Conservation (phyloP, 2,329 filamentous ascomycete genomes). For the Trichoderma atroviride region DNA sequence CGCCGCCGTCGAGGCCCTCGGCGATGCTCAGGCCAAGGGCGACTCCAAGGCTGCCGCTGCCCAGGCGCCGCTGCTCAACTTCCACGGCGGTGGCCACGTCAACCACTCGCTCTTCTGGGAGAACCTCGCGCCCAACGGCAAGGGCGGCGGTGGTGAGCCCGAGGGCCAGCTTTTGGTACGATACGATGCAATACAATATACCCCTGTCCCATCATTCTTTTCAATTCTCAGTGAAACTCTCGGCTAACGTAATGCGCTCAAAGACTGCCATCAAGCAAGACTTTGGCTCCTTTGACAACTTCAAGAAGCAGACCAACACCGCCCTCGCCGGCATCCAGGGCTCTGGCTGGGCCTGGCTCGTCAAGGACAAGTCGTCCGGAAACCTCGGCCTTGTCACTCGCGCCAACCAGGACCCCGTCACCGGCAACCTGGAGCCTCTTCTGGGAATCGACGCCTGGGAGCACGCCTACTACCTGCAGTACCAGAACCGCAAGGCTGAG, state of each 20-base stretch:
- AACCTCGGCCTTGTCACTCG: constrained; percentile 68
- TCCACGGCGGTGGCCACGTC: constrained; percentile 83
- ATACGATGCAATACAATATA: background rate
- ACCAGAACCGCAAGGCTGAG: constrained; percentile 95
- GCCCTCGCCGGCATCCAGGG: constrained; percentile 78
- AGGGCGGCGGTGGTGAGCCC: constrained; percentile 63
- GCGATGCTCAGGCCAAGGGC: constrained; percentile 64
- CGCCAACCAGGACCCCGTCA: constrained; percentile 87
- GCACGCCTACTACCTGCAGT: constrained; percentile 94
- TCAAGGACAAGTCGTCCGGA: constrained; percentile 67
- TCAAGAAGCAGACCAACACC: constrained; percentile 68
- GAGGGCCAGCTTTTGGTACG: constrained; percentile 61
- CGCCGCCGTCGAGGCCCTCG: constrained; percentile 72
- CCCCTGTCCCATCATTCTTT: too few species aligned
- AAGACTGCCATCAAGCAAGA: constrained; percentile 63
- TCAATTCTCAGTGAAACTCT: too few species aligned
- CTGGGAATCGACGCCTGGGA: constrained; percentile 95
- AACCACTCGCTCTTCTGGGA: constrained; percentile 90
- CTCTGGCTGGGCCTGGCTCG: constrained; percentile 88
- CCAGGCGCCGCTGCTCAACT: constrained; percentile 64
- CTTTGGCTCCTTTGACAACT: constrained; percentile 67
- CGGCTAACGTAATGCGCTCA: background rate
- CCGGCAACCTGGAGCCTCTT: constrained; percentile 79
- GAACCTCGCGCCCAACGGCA: constrained; percentile 70
- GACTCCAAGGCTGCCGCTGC: constrained; percentile 55